phyloP scores from a whole-genome alignment of 1,284 basidiomycete species.

The Pseudozyma sp. region DNA sequence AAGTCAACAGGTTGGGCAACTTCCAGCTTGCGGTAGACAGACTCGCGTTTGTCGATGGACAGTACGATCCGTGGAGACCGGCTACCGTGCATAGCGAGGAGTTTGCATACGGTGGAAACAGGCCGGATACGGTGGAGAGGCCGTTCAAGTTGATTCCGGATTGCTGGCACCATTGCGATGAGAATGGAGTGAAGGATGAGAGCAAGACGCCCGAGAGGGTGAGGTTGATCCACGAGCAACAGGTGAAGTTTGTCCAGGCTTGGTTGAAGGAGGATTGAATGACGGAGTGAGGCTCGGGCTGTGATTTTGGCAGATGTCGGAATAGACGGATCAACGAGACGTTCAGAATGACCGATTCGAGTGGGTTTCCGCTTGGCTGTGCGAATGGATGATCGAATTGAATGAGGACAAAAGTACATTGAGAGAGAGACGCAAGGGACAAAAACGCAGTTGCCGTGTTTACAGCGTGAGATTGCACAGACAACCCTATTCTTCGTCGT shows the following conservation, averaged over 20 bases:
- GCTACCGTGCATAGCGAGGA: constrained; percentile 82
- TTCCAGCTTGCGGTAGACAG: constrained; percentile 79
- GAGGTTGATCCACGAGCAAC: constrained; percentile 81
- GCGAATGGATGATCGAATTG: neutral
- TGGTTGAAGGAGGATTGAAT: constrained; percentile 78
- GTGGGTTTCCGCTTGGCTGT: neutral
- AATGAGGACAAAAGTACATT: constrained; percentile 1
- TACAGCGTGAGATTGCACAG: neutral
- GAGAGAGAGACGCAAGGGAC: neutral
- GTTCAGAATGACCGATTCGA: too few species aligned
- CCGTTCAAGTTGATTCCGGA: constrained; percentile 90
- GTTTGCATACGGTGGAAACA: constrained; percentile 74
- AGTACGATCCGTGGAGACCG: constrained; percentile 87
- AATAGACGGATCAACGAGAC: too few species aligned
- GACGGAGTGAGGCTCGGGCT: too few species aligned
- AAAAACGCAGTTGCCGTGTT: neutral
- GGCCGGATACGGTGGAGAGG: constrained; percentile 78
- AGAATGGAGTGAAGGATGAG: constrained; percentile 50
- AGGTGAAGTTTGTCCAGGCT: constrained; percentile 80
- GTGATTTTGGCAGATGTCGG: too few species aligned
- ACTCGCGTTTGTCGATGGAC: constrained; percentile 86
- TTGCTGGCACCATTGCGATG: constrained; percentile 61
- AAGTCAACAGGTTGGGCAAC: constrained; percentile 75
- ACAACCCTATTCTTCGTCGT: constrained; percentile 31
- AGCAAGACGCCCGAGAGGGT: constrained; percentile 81